Evolutionary conservation across 2,329 filamentous ascomycete species (phyloP).

Genomic region (Golovinomyces cichoracearum): DNA sequence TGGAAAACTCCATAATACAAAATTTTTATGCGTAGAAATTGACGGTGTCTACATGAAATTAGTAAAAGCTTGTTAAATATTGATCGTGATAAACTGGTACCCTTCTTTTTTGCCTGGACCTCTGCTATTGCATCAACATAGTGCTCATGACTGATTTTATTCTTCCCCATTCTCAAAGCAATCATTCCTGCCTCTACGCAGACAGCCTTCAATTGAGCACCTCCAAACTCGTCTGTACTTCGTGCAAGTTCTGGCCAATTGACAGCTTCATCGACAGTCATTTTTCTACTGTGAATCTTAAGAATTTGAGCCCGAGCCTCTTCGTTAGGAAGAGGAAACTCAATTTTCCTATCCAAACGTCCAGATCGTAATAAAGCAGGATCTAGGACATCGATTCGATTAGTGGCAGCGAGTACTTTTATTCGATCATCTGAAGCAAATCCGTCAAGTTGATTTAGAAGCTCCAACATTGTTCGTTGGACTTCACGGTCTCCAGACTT

Average conservation of each 20-base stretch:
- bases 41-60: neutral
- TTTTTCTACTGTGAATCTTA: slow-evolving; percentile 92
- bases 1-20: too few relatives aligned
- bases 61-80: neutral
- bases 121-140: slow-evolving; percentile 96
- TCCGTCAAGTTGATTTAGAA: slow-evolving; percentile 93
- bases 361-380: slow-evolving; percentile 76
- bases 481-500: slow-evolving; percentile 96
- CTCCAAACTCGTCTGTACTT: slow-evolving; percentile 94
- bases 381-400: slow-evolving; percentile 81
- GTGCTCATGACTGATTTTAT: slow-evolving; percentile 92
- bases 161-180: slow-evolving; percentile 74
- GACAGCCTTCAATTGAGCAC: slow-evolving; percentile 91
- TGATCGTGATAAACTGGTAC: neutral
- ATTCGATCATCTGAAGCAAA: slow-evolving; percentile 93
- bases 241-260: slow-evolving; percentile 92
- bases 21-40: slow-evolving; percentile 2
- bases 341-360: slow-evolving; percentile 86
- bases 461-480: slow-evolving; percentile 93
- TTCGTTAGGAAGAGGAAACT: slow-evolving; percentile 94
- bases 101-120: slow-evolving; percentile 30
- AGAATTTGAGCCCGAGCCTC: slow-evolving; percentile 92
- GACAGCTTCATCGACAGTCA: slow-evolving; percentile 77
- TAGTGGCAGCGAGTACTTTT: slow-evolving; percentile 86
- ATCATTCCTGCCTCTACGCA: slow-evolving; percentile 99